Evolutionary conservation across 176 grass and related monocot genomes (phyloP), one percentile per base, ranked within the genome.

Genomic region (Eremochloa ophiuroides): DNA sequence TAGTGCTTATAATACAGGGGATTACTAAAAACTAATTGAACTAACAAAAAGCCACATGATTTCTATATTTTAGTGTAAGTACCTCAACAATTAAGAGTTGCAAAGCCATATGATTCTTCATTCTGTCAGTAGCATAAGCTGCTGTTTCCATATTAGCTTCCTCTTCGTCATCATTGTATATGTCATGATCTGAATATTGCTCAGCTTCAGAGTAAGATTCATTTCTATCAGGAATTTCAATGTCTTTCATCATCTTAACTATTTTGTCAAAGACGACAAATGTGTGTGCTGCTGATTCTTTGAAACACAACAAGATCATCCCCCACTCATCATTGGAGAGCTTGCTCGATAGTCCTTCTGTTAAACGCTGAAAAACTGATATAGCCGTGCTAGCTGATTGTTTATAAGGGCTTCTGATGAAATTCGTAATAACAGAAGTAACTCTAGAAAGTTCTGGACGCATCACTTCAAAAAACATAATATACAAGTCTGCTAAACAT

Each of bases 151-250:
- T 91, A 82, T 94, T 91, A 65, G 90, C 92, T 82, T 93, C 95
- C 76, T 97, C 92, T 34, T 91, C 92, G 42, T 98, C 90, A 53
- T 85, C 71, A 80, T 94, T 93, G 80, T 87, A 87, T 80, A 82
- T 85, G 46, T 91, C 96, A 37, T 85, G 73, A 74, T 99, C 91
- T 82, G 88, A 95, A 87, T 95, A 93, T 64, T 87, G 89, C 66
- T 95, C 96, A 79, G 67, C 86, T 68, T 95, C 93, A 73, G 88
- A 88, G 76, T 85, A 91, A 75, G 84, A 87, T 60, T 93, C 90
- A 31, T 47, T 91, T 87, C 78, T 95, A 68, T 99, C 93, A 34
- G 93, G 87, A 93, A 99, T 95, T 85, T 98, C 86, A 38, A 95
- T 81, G 87, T 89, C 80, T 78, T 93, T 79, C 95, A 98, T 98